Percentiles rank a stretch among this genome's conserved stretches.
Conservation (phyloP, 179 eudicot species). For the Silene vulgaris region DNA sequence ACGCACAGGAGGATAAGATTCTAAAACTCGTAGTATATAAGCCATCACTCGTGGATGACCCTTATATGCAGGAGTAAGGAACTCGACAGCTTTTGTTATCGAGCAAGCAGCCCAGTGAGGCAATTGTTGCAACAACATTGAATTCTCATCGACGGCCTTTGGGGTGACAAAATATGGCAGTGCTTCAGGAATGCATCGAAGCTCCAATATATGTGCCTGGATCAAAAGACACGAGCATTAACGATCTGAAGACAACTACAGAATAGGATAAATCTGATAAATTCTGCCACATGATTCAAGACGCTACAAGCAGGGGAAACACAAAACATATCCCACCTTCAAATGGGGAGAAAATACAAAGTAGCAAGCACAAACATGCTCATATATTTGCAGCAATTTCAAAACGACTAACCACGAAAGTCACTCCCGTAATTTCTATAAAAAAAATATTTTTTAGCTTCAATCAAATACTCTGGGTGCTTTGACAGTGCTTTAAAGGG, state of each 20-base stretch:
- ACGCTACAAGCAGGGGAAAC: slow-evolving; percentile 11
- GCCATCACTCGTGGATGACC: slow-evolving; percentile 99
- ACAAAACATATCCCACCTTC: background rate
- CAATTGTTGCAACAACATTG: slow-evolving; percentile 81
- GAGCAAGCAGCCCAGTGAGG: slow-evolving; percentile 99
- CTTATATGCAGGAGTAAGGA: slow-evolving; percentile 82
- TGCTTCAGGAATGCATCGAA: slow-evolving; percentile 86
- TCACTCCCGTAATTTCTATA: no score
- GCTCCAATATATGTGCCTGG: slow-evolving; percentile 87
- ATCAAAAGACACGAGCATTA: slow-evolving; percentile 21
- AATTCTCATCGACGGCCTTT: slow-evolving; percentile 91
- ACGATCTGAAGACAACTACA: slow-evolving; percentile 13
- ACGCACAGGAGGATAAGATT: slow-evolving; percentile 87
- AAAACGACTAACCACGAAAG: background rate
- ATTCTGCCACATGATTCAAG: background rate
- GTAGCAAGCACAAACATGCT: background rate
- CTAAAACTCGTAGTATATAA: slow-evolving; percentile 87
- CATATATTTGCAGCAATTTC: background rate
- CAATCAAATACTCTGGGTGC: background rate
- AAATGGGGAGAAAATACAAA: background rate
- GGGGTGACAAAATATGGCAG: slow-evolving; percentile 90
- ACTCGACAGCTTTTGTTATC: slow-evolving; percentile 88
- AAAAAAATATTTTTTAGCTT: no score
- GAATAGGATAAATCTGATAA: background rate
- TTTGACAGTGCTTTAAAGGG: background rate